A percentile compares a stretch with the other conserved stretches of the same genome.
phyloP scores from a whole-genome alignment of 768 basidiomycete species.

The Trichaptum fuscoviolaceum region DNA sequence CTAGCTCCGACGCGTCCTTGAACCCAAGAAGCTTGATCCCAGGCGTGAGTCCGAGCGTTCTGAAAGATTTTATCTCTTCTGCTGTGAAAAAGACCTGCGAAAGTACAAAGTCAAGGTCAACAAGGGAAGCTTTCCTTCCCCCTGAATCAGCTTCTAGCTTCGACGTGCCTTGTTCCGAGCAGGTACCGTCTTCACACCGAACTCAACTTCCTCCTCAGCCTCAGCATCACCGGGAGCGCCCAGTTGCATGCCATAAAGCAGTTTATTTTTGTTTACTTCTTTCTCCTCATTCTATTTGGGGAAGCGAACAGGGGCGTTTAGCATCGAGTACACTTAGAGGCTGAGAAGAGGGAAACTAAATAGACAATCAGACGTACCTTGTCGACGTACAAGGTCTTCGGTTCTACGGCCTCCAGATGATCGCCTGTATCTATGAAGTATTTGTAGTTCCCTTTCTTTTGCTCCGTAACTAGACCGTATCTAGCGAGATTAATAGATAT shows the following conservation, averaged over 20 bases:
- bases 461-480: slow-evolving; percentile 84
- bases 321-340: not conserved
- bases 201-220: slow-evolving; percentile 31
- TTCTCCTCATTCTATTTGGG: slow-evolving; percentile 26
- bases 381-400: slow-evolving; percentile 70
- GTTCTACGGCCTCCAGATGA: slow-evolving; percentile 68
- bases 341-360: not conserved
- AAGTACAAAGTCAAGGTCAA: not conserved
- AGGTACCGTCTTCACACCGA: slow-evolving; percentile 6
- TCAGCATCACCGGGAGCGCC: slow-evolving; percentile 28
- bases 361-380: slow-evolving; percentile 40
- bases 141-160: not conserved
- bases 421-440: slow-evolving; percentile 80
- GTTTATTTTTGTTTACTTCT: slow-evolving; percentile 29
- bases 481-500: slow-evolving; percentile 31
- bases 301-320: not conserved
- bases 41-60: slow-evolving; percentile 74
- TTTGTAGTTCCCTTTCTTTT: slow-evolving; percentile 76
- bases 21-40: slow-evolving; percentile 93
- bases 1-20: slow-evolving; percentile 63
- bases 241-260: slow-evolving; percentile 37
- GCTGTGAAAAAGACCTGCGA: slow-evolving; percentile 74
- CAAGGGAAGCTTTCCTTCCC: not conserved
- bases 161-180: slow-evolving; percentile 5
- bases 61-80: slow-evolving; percentile 79